phyloP scores from a whole-genome alignment of 1,284 basidiomycete species.

The Cutaneotrichosporon sp. region DNA sequence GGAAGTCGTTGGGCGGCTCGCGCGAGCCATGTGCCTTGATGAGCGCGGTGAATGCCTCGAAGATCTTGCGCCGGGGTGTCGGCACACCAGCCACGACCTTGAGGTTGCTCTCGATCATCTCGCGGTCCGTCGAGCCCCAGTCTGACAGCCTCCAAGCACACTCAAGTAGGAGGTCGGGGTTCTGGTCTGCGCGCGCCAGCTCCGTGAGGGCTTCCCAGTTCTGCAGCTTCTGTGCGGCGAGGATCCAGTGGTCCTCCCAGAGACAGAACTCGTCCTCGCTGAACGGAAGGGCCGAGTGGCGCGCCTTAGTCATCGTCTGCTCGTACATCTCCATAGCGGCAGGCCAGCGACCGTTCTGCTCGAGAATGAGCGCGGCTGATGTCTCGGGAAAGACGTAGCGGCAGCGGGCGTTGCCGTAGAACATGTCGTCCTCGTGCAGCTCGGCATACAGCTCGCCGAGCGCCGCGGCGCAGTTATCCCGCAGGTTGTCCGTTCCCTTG shows the following conservation, averaged over 20 bases:
- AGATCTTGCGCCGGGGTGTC: constrained; percentile 89
- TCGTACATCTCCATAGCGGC: constrained; percentile 89
- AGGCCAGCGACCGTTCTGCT: constrained; percentile 97
- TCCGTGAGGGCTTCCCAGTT: constrained; percentile 96
- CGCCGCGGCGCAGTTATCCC: constrained; percentile 84
- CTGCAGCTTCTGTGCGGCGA: constrained; percentile 92
- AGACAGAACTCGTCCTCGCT: constrained; percentile 94
- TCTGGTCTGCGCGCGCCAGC: constrained; percentile 83
- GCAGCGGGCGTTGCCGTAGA: constrained; percentile 93
- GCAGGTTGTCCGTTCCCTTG: constrained; percentile 76
- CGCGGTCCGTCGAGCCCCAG: constrained; percentile 66
- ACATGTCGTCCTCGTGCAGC: constrained; percentile 92
- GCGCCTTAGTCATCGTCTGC: constrained; percentile 78
- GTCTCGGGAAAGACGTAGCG: constrained; percentile 85
- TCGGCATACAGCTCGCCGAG: constrained; percentile 95
- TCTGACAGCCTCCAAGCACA: constrained; percentile 93
- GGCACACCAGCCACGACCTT: constrained; percentile 73
- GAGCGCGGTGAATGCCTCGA: constrained; percentile 90
- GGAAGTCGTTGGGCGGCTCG: constrained; percentile 61
- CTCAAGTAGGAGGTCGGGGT: constrained; percentile 88
- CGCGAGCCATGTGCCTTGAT: constrained; percentile 53
- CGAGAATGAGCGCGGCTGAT: constrained; percentile 85
- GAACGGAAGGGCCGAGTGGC: constrained; percentile 79
- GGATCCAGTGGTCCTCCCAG: constrained; percentile 99
- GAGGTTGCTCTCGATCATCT: constrained; percentile 79